A percentile compares a stretch with the other conserved stretches of the same genome.
phyloP scores from a whole-genome alignment of 1,284 basidiomycete species.

The Flammula alnicola region DNA sequence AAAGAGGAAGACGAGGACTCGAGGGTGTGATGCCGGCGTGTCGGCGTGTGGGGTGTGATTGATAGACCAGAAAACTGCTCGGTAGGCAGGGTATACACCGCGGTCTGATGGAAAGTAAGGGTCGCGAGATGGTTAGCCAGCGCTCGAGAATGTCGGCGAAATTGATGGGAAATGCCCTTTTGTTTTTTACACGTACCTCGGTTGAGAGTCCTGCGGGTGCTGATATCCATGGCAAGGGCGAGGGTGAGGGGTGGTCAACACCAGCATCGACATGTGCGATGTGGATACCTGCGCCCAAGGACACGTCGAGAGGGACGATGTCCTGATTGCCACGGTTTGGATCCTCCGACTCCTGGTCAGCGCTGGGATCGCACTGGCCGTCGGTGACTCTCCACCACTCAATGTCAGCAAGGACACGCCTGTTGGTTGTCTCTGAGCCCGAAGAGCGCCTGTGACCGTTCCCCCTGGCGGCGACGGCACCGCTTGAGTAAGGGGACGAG shows the following conservation, averaged over 20 bases:
- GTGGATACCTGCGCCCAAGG: slow-evolving; percentile 28
- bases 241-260: slow-evolving; percentile 31
- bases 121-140: slow-evolving; percentile 9
- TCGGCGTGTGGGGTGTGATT: slow-evolving; percentile 54
- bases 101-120: slow-evolving; percentile 27
- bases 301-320: slow-evolving; percentile 29
- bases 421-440: slow-evolving; percentile 61
- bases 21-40: slow-evolving; percentile 43
- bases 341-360: slow-evolving; percentile 46
- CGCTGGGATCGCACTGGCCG: slow-evolving; percentile 60
- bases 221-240: slow-evolving; percentile 31
- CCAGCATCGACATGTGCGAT: slow-evolving; percentile 31
- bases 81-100: slow-evolving; percentile 38
- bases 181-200: slow-evolving; percentile 44
- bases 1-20: slow-evolving; percentile 58
- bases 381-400: slow-evolving; percentile 83
- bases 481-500: slow-evolving; percentile 60
- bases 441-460: slow-evolving; percentile 62
- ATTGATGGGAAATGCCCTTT: too few species aligned
- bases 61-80: slow-evolving; percentile 55
- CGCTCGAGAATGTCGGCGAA: neutral
- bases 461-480: slow-evolving; percentile 40
- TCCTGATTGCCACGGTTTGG: slow-evolving; percentile 39
- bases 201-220: slow-evolving; percentile 26
- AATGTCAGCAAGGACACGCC: slow-evolving; percentile 79